Base-by-base conservation (phyloP, 805 yeast species). In the Wickerhamiella hasegawae region DNA sequence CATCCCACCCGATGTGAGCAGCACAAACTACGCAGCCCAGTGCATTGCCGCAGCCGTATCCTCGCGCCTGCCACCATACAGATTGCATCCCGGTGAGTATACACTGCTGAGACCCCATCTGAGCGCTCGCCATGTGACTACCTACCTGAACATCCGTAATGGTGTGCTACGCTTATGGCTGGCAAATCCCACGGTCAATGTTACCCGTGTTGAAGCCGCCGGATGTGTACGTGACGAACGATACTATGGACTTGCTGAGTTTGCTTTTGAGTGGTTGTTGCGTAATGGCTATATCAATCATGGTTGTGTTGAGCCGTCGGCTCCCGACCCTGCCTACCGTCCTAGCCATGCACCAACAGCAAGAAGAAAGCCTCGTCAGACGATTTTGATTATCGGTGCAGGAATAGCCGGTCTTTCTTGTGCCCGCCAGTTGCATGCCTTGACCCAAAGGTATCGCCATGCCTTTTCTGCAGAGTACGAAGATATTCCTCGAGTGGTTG, bases 371-470 rank as follows among this genome's bases (percentile, higher is more conserved):
- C 61, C 60, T 1, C 42, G 64, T 10, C 51, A 53, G 29, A 54
- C 62, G 3, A 71, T 90, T 35, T 68, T 84, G 25, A 71, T 87
- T 29, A 76, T 83, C 48, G 98, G 98, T 46, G 94, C 97, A 5
- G 98, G 98, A 33, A 76, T 94, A 38, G 94, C 98, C 18, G 98
- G 98, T 45, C 62, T 90, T 32, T 94, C 95, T 48, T 79, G 87
- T 54, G 95, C 97, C 18, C 90, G 92, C 55, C 97, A 87, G 63
- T 73, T 87, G 34, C 87, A 73, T 34, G 80, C 75, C 57, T 90
- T 61, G 17, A 44, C 58, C 30, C 44, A 49, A 18, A 48, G 58
- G 24, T 59, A 60, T 38, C 47, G 51, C 18, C 28, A 36, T 12
- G 47, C 47, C 6, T 58, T 58, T 32, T 15, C 19, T 15, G 37